phyloP scores from a whole-genome alignment of 768 basidiomycete genomes.

The Boletus rex-veris region DNA sequence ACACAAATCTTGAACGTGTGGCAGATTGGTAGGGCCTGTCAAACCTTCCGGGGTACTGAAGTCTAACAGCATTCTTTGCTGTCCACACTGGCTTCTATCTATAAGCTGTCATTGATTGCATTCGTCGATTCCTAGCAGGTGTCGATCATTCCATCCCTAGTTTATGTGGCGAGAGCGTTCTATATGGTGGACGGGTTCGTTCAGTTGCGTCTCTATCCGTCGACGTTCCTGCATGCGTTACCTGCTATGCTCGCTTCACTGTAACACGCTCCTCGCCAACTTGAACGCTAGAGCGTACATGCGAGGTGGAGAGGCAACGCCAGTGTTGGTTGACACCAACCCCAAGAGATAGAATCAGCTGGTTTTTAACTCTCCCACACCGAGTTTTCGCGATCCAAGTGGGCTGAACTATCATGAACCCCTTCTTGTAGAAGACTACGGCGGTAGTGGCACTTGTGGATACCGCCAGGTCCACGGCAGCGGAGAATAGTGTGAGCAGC shows the following conservation, averaged over 20 bases:
- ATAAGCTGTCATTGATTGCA: not conserved
- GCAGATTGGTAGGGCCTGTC: too few relatives aligned
- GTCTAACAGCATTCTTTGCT: not conserved
- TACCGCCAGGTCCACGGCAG: not conserved
- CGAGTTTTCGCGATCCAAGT: not conserved
- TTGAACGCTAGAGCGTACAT: conserved; percentile 11
- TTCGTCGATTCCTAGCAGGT: not conserved
- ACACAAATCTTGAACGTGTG: too few relatives aligned
- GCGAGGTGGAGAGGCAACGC: not conserved
- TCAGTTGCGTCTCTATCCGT: not conserved
- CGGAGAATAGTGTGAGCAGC: not conserved
- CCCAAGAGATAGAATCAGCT: not conserved
- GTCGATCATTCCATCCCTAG: not conserved
- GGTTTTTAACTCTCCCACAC: too few relatives aligned
- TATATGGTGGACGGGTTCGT: conserved; percentile 7
- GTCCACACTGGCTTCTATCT: not conserved
- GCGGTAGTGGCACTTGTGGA: not conserved
- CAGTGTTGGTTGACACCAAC: not conserved
- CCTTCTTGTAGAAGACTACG: not conserved
- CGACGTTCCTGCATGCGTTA: not conserved
- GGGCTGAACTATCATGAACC: not conserved
- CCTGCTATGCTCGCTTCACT: conserved; percentile 6
- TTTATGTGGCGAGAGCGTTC: not conserved
- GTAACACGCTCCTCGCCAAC: conserved; percentile 18
- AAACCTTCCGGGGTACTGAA: too few relatives aligned